Conservation (phyloP, 257 asterid species). For the Gynochthodes officinalis region DNA sequence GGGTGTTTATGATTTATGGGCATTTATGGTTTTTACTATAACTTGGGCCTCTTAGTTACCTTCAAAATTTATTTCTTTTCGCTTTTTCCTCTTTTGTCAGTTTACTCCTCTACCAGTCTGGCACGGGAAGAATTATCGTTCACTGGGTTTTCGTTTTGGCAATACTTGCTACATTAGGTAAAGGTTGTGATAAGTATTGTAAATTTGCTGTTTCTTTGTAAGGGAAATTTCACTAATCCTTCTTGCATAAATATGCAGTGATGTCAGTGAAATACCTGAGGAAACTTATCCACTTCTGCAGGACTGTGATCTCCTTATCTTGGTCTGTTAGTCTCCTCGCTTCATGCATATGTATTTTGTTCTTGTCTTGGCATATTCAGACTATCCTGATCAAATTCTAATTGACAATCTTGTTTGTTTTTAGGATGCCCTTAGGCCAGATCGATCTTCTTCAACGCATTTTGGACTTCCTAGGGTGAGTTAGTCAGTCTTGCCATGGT, state of each 20-base stretch:
- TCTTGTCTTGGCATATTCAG: neutral
- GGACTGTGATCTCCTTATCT: constrained; percentile 80
- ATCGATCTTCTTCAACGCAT: constrained; percentile 91
- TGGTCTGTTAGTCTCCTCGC: constrained; percentile 50
- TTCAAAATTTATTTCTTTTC: no score
- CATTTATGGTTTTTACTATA: neutral
- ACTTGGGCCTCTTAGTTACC: neutral
- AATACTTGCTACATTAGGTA: constrained; percentile 89
- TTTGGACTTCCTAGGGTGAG: constrained; percentile 92
- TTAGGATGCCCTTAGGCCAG: constrained; percentile 94
- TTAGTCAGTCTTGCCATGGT: neutral
- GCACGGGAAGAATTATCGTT: constrained; percentile 90
- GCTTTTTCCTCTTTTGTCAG: constrained; percentile 35
- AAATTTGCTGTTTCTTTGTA: neutral
- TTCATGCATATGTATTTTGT: constrained; percentile 3
- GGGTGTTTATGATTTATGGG: neutral
- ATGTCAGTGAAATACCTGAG: constrained; percentile 93
- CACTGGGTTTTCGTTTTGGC: constrained; percentile 97
- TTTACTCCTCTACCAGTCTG: constrained; percentile 92
- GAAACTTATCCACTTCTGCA: constrained; percentile 88
- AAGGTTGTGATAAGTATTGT: constrained; percentile 1
- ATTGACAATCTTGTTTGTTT: neutral
- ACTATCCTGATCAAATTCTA: neutral
- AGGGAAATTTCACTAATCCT: constrained; percentile 19
- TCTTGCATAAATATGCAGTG: constrained; percentile 45